Percentiles rank a stretch among this genome's conserved stretches.
Evolutionary conservation across 331 rosid genomes (phyloP).

Genomic region (Phaseolus coccineus): DNA sequence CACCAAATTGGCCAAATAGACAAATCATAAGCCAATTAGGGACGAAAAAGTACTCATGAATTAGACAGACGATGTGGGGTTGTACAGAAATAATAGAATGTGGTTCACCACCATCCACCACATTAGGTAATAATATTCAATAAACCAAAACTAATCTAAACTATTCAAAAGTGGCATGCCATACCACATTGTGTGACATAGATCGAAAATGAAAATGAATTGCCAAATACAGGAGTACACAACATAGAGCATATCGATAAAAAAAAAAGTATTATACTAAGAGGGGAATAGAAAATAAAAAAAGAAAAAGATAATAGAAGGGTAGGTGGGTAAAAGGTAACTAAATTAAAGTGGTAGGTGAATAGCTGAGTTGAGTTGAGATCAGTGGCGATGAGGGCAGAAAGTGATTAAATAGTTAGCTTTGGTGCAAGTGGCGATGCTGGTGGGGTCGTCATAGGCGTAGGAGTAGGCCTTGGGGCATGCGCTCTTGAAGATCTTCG

Average conservation of each 20-base stretch:
- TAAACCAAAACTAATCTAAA: neutral
- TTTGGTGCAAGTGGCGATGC: conserved; percentile 81
- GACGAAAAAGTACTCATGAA: neutral
- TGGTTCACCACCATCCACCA: too few relatives aligned
- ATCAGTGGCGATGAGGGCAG: conserved; percentile 58
- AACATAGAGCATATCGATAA: neutral
- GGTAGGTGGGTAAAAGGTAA: neutral
- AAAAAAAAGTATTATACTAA: neutral
- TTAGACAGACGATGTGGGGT: neutral
- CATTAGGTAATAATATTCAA: neutral
- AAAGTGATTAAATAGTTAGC: conserved; percentile 82
- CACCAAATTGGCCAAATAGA: neutral
- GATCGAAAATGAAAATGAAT: neutral
- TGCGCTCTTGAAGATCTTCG: conserved; percentile 83
- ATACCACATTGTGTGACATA: neutral
- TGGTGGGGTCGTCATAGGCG: conserved; percentile 97
- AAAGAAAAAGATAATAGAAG: too few relatives aligned
- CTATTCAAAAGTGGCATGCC: neutral
- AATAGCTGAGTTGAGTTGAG: too few relatives aligned
- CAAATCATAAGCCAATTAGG: neutral
- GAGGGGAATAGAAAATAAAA: neutral
- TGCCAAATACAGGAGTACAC: neutral
- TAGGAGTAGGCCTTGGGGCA: conserved; percentile 92
- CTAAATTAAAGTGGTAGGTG: too few relatives aligned
- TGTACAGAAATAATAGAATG: neutral